These are phyloP conservation scores for Maudiozyma barnettii DNA, from an alignment of 805 yeast species.

Conservation along the genomic window DNA sequence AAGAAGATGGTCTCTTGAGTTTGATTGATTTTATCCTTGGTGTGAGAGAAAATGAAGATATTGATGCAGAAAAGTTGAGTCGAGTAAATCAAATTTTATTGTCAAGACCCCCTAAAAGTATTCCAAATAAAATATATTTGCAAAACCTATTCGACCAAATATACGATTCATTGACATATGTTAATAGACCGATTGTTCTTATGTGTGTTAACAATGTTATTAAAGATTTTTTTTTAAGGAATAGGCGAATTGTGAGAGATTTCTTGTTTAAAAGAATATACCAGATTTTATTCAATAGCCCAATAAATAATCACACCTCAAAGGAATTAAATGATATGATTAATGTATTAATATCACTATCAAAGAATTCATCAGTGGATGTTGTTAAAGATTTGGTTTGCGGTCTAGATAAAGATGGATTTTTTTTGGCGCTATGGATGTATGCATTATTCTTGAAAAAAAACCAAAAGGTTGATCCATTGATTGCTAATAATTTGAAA, in stretches of 20 bases:
- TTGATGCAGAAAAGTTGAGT: slow-evolving; percentile 56
- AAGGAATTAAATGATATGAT: slow-evolving; percentile 49
- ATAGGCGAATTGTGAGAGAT: slow-evolving; percentile 43
- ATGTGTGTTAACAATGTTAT: slow-evolving; percentile 49
- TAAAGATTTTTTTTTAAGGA: slow-evolving; percentile 41
- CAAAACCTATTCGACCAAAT: slow-evolving; percentile 53
- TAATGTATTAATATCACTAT: slow-evolving; percentile 55
- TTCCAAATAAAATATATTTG: slow-evolving; percentile 44
- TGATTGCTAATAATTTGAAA: slow-evolving; percentile 2
- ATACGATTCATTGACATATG: slow-evolving; percentile 44
- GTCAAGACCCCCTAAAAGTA: slow-evolving; percentile 57
- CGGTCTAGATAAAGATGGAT: slow-evolving; percentile 11
- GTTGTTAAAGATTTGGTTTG: slow-evolving; percentile 28
- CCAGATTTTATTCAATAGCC: slow-evolving; percentile 29
- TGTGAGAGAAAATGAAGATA: slow-evolving; percentile 53
- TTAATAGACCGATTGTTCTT: slow-evolving; percentile 52
- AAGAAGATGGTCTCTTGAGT: slow-evolving; percentile 60
- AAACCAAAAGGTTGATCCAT: slow-evolving; percentile 18
- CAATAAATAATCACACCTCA: slow-evolving; percentile 34
- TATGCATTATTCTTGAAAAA: slow-evolving; percentile 30
- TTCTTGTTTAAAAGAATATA: slow-evolving; percentile 48
- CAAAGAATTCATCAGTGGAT: slow-evolving; percentile 35
- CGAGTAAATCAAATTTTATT: slow-evolving; percentile 58
- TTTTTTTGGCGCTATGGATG: slow-evolving; percentile 31
- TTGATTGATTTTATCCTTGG: slow-evolving; percentile 73